phyloP scores from a whole-genome alignment of 1,284 basidiomycete genomes.

The Veloboletus limbatus region DNA sequence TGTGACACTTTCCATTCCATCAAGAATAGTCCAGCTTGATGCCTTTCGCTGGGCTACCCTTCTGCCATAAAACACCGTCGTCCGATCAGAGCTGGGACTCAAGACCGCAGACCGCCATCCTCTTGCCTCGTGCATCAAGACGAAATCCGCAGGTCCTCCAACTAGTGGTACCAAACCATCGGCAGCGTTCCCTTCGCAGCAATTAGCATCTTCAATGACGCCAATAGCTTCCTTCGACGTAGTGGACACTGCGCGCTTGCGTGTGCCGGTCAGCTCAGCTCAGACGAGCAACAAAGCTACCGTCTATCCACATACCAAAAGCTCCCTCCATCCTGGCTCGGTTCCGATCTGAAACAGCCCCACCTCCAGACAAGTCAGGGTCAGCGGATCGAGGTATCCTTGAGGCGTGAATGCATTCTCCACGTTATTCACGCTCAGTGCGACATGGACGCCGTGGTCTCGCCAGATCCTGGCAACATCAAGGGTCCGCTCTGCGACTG shows the following conservation, averaged over 20 bases:
- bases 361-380: slow-evolving; percentile 55
- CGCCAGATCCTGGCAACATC: slow-evolving; percentile 46
- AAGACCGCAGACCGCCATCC: slow-evolving; percentile 48
- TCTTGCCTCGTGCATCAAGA: slow-evolving; percentile 51
- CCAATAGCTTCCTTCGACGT: slow-evolving; percentile 50
- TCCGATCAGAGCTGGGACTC: slow-evolving; percentile 44
- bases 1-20: slow-evolving; percentile 10
- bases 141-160: slow-evolving; percentile 54
- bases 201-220: slow-evolving; percentile 12
- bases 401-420: slow-evolving; percentile 68
- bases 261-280: background rate
- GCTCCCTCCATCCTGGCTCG: slow-evolving; percentile 41
- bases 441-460: slow-evolving; percentile 46
- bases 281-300: background rate
- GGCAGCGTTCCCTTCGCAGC: slow-evolving; percentile 6
- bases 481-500: slow-evolving; percentile 49
- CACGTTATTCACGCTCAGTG: slow-evolving; percentile 62
- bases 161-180: slow-evolving; percentile 37
- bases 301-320: slow-evolving; percentile 44
- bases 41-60: slow-evolving; percentile 26
- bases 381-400: slow-evolving; percentile 58
- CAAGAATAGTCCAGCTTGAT: slow-evolving; percentile 16
- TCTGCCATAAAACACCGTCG: slow-evolving; percentile 32
- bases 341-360: slow-evolving; percentile 58
- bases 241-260: slow-evolving; percentile 45